Base-by-base conservation (phyloP, 441 rosid genomes). In the Isatis lusitanica region DNA sequence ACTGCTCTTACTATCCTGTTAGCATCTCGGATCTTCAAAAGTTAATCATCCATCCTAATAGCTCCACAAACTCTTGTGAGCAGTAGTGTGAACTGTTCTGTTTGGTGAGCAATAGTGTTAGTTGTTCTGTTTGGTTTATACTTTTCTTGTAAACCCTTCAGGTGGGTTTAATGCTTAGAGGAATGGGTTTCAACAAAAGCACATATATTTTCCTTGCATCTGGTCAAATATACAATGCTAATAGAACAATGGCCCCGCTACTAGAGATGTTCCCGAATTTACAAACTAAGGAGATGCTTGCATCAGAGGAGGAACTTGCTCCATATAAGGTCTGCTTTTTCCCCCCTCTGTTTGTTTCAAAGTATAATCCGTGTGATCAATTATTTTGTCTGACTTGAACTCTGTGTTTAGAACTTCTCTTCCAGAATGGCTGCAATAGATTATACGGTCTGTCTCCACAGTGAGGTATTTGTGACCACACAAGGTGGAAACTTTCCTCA, bases 371-470 rank as follows among this genome's bases (percentile, higher is more conserved):
- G 21, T 15, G 57, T 70, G 47, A 58, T 68, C 64, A 67, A 44
- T 28, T 30, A 52, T 31, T 48, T 74, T 68, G n/a, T 44, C 75
- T 83, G 77, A 86, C 83, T 69, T 74, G 73, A 65, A 74, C 33
- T 61, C 46, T 81, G 78, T 77, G 76, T 77, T 63, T 83, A 96
- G 99, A 96, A 96, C 84, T 96, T 76, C 75, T 96, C 99, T 73
- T 93, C 99, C 33, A 90, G 99, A 86, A 96, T 93, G 98, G 99
- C 99, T 68, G 99, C 99, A 0, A 90, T 96, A 85, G 99, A 96
- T 81, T 96, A 96, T 81, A 93, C 98, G 11, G 97, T 93, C 60
- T 96, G 99, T 82, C 99, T 96, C 79, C 98, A 96, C 80, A 96
- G 99, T 78, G 99, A 96, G 82, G 99, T 90, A 42, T 96, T 96